Evolutionary conservation across 352 stramenopile genomes (phyloP).

Genomic region (Phytopythium kandeliae): DNA sequence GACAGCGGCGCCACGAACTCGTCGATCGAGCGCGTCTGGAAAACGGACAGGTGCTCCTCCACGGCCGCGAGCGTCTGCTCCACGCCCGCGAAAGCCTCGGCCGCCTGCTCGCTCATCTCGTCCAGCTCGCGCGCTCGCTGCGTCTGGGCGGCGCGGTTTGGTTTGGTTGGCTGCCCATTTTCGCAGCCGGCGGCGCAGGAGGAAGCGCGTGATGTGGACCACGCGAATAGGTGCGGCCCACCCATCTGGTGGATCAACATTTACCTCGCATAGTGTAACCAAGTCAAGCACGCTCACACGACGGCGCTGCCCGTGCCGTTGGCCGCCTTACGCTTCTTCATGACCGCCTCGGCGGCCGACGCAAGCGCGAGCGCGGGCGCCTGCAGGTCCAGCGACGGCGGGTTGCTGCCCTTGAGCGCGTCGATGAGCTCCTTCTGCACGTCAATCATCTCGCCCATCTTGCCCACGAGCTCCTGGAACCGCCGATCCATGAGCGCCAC

Average conservation of each 20-base stretch:
- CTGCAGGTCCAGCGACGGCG: conserved; percentile 14
- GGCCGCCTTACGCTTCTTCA: conserved; percentile 32
- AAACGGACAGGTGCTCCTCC: conserved; percentile 63
- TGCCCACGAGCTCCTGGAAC: conserved; percentile 67
- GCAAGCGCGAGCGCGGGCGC: conserved; percentile 23
- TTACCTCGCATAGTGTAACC: not conserved
- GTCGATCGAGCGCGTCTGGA: conserved; percentile 48
- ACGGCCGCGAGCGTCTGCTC: conserved; percentile 76
- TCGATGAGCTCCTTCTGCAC: conserved; percentile 66
- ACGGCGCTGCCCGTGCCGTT: conserved; percentile 6
- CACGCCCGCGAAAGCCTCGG: conserved; percentile 60
- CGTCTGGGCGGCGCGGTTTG: not conserved
- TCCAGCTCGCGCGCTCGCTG: too few relatives aligned
- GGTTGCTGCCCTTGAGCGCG: conserved; percentile 37
- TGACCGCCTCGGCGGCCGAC: conserved; percentile 24
- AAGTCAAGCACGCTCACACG: conserved; percentile 6
- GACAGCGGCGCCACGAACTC: conserved; percentile 49
- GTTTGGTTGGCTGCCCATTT: not conserved
- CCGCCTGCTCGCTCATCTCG: conserved; percentile 51
- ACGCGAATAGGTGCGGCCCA: too few relatives aligned
- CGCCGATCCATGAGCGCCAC: conserved; percentile 61
- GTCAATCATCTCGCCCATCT: conserved; percentile 74
- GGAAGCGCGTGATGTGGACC: not conserved
- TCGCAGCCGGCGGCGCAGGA: too few relatives aligned
- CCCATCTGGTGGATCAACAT: not conserved